Percentiles rank a stretch among this genome's conserved stretches.
phyloP scores from a whole-genome alignment of 2,329 filamentous ascomycete species.

The Trichophyton simii region DNA sequence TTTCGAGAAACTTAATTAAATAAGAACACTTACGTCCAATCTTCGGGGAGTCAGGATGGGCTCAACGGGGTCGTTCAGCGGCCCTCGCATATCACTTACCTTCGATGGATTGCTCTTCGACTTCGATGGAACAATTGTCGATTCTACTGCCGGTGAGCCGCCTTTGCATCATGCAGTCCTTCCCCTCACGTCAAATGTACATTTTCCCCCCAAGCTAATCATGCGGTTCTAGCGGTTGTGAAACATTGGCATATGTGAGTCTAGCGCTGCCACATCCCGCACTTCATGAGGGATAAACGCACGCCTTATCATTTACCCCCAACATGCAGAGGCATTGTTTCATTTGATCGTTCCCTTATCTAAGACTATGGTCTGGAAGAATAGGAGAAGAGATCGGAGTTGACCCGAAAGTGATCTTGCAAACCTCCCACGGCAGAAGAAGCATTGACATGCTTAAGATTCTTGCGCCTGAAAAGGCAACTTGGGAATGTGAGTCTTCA shows the following conservation, averaged over 20 bases:
- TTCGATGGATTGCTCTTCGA: constrained; percentile 37
- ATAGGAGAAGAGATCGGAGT: constrained; percentile 68
- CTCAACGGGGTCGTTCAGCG: constrained; percentile 25
- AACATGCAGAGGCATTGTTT: not conserved
- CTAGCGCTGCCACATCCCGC: not conserved
- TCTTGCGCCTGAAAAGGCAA: constrained; percentile 73
- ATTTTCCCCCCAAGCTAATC: constrained; percentile 18
- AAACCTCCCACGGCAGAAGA: constrained; percentile 80
- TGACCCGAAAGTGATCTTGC: constrained; percentile 68
- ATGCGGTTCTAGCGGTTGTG: constrained; percentile 43
- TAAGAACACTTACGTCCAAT: not conserved
- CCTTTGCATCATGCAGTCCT: not conserved
- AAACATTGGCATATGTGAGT: constrained; percentile 51
- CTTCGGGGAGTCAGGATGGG: constrained; percentile 8
- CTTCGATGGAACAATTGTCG: constrained; percentile 38
- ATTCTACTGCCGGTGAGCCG: constrained; percentile 33
- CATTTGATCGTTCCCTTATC: not conserved
- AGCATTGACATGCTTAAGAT: constrained; percentile 75
- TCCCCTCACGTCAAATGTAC: not conserved
- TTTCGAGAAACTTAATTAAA: not conserved
- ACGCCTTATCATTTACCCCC: not conserved
- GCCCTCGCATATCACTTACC: constrained; percentile 25
- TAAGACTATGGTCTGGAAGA: constrained; percentile 17
- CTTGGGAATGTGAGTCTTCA: constrained; percentile 68
- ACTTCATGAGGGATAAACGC: not conserved